These are phyloP conservation scores for Pichia sp. DNA, from an alignment of 1,139 yeast species.

Conservation along the genomic window DNA sequence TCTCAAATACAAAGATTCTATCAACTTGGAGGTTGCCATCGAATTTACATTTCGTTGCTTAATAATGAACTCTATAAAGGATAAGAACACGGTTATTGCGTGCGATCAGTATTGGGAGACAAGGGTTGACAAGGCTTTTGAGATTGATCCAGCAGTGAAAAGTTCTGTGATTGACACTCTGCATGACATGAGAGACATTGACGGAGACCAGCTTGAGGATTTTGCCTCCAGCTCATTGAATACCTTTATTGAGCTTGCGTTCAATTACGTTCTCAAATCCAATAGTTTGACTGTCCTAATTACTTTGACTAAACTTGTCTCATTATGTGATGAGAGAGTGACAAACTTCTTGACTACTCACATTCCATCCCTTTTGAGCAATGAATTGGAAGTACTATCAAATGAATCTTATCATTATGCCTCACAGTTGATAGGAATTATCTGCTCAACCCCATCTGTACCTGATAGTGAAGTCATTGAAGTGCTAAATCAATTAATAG, in stretches of 20 bases:
- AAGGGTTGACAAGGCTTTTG: conserved; percentile 66
- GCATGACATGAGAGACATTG: conserved; percentile 16
- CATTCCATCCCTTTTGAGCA: conserved; percentile 10
- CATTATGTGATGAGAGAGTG: conserved; percentile 31
- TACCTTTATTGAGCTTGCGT: conserved; percentile 14
- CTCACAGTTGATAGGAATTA: conserved; percentile 48
- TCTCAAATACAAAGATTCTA: conserved; percentile 26
- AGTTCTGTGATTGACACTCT: conserved; percentile 28
- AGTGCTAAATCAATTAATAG: conserved; percentile 13
- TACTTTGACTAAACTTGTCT: conserved; percentile 12
- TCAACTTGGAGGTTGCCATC: conserved; percentile 35
- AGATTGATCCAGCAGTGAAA: conserved; percentile 50
- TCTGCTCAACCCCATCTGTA: conserved; percentile 40
- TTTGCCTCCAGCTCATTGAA: conserved; percentile 13
- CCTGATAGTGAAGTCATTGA: conserved; percentile 16
- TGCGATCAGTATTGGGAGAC: conserved; percentile 72
- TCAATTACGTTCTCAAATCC: conserved; percentile 13
- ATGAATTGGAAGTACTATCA: conserved; percentile 26
- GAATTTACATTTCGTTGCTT: conserved; percentile 47
- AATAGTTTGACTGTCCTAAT: conserved; percentile 16
- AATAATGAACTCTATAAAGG: conserved; percentile 52
- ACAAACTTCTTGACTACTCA: conserved; percentile 23
- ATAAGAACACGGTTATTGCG: conserved; percentile 47
- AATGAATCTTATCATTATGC: conserved; percentile 32
- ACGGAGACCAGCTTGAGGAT: conserved; percentile 13